Evolutionary conservation across 768 basidiomycete genomes (phyloP).

Genomic region (Mycena galopus): DNA sequence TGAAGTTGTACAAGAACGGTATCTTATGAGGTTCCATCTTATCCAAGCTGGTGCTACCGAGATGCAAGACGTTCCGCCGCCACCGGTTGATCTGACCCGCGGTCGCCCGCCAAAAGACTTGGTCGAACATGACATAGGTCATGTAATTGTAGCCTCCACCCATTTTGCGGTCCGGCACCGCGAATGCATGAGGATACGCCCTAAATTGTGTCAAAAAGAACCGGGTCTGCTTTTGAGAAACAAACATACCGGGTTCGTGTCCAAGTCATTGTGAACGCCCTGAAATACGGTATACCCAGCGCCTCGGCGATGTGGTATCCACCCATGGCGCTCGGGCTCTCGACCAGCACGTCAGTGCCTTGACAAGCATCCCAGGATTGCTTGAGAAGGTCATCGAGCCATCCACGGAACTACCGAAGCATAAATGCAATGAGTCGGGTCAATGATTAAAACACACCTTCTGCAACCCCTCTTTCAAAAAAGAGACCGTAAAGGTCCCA

Average conservation of each 20-base stretch:
- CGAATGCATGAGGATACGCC: slow-evolving; percentile 98
- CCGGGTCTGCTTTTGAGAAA: slow-evolving; percentile 16
- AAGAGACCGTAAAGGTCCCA: slow-evolving; percentile 96
- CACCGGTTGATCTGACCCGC: slow-evolving; percentile 96
- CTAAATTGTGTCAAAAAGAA: slow-evolving; percentile 49
- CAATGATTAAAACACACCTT: slow-evolving; percentile 66
- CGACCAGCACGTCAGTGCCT: slow-evolving; percentile 91
- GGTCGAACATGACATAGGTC: slow-evolving; percentile 98
- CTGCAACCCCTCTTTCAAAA: slow-evolving; percentile 89
- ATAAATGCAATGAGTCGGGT: slow-evolving; percentile 17
- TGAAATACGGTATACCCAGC: slow-evolving; percentile 91
- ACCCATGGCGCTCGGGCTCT: slow-evolving; percentile 97
- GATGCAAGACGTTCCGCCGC: slow-evolving; percentile 81
- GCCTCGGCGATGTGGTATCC: slow-evolving; percentile 98
- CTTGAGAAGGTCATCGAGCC: slow-evolving; percentile 95
- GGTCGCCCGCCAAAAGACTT: slow-evolving; percentile 97
- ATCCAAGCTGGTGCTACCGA: slow-evolving; percentile 89
- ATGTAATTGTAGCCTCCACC: slow-evolving; percentile 99
- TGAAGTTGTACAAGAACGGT: slow-evolving; percentile 98
- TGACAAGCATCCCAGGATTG: slow-evolving; percentile 98
- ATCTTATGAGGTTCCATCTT: slow-evolving; percentile 98
- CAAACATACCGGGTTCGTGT: slow-evolving; percentile 82
- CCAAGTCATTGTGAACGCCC: slow-evolving; percentile 99
- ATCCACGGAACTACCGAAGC: slow-evolving; percentile 86
- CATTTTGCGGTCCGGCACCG: slow-evolving; percentile 98